phyloP scores from a whole-genome alignment of 306 rosid species.

The Spatholobus suberectus region DNA sequence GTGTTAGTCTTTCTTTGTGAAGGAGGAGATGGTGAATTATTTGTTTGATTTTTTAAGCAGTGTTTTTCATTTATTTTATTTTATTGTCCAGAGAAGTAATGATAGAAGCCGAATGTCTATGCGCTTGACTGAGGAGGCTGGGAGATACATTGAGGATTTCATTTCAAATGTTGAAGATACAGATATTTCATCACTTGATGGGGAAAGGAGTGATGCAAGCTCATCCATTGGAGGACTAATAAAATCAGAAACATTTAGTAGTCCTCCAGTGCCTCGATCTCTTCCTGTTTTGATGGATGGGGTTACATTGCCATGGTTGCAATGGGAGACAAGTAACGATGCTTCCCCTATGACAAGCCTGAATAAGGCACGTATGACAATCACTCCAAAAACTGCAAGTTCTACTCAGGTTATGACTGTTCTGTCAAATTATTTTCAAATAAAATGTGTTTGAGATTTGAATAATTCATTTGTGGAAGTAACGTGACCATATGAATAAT shows the following conservation, averaged over 20 bases:
- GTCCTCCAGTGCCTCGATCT: slow-evolving; percentile 58
- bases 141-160: slow-evolving; percentile 90
- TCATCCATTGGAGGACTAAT: slow-evolving; percentile 80
- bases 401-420: slow-evolving; percentile 56
- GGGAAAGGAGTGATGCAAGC: slow-evolving; percentile 95
- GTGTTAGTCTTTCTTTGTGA: background rate
- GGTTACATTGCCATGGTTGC: slow-evolving; percentile 85
- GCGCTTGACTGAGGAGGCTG: slow-evolving; percentile 89
- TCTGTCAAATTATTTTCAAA: slow-evolving; percentile 2
- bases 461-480: slow-evolving; percentile 13
- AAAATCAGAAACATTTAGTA: slow-evolving; percentile 55
- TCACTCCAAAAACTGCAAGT: slow-evolving; percentile 56
- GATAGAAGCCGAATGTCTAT: slow-evolving; percentile 78
- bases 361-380: slow-evolving; percentile 49
- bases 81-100: slow-evolving; percentile 71
- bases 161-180: slow-evolving; percentile 96
- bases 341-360: slow-evolving; percentile 53
- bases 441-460: slow-evolving; percentile 3
- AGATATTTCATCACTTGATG: slow-evolving; percentile 92
- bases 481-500: slow-evolving; percentile 27
- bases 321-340: slow-evolving; percentile 88
- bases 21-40: slow-evolving; percentile 18
- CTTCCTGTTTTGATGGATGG: slow-evolving; percentile 82
- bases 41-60: slow-evolving; percentile 16
- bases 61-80: slow-evolving; percentile 16